Conservation (phyloP, 352 stramenopile species). For the Pythium utonaiense region DNA sequence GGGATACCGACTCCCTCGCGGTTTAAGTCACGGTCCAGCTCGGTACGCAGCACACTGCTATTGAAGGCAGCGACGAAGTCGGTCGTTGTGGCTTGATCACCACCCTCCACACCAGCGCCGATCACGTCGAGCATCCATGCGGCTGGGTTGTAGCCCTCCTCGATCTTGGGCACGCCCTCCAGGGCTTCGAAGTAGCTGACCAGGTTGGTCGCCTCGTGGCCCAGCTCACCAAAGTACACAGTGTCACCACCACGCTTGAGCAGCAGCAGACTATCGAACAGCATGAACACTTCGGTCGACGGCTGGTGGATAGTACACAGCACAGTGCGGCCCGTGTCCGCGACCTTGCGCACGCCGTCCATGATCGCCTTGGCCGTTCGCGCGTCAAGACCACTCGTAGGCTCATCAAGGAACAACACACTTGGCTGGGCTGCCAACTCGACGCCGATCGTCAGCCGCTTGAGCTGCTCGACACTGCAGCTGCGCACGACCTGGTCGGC, state of each 20-base stretch:
- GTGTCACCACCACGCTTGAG: slow-evolving; percentile 25
- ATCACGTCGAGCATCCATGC: slow-evolving; percentile 36
- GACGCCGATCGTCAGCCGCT: slow-evolving; percentile 50
- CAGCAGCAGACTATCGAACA: slow-evolving; percentile 27
- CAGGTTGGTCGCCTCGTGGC: slow-evolving; percentile 20
- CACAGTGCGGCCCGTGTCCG: slow-evolving; percentile 29
- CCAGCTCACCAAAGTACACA: slow-evolving; percentile 25
- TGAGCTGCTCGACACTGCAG: slow-evolving; percentile 43
- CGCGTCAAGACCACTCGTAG: slow-evolving; percentile 60
- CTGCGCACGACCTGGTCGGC: slow-evolving; percentile 37
- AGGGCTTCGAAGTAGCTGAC: slow-evolving; percentile 54
- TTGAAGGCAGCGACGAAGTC: slow-evolving; percentile 15
- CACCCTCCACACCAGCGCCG: slow-evolving; percentile 14
- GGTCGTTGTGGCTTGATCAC: neutral
- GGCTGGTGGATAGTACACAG: slow-evolving; percentile 30
- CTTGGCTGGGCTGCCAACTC: slow-evolving; percentile 76
- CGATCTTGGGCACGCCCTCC: slow-evolving; percentile 29
- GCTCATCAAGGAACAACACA: slow-evolving; percentile 78
- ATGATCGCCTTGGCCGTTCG: no score
- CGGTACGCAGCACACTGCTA: neutral
- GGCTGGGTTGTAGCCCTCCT: slow-evolving; percentile 34
- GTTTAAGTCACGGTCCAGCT: slow-evolving; percentile 9
- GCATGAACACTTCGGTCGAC: slow-evolving; percentile 24
- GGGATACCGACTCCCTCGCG: slow-evolving; percentile 5
- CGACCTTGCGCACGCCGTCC: slow-evolving; percentile 62